Base-by-base conservation (phyloP, 768 basidiomycete species). In the Mrakia hoshinonis region DNA sequence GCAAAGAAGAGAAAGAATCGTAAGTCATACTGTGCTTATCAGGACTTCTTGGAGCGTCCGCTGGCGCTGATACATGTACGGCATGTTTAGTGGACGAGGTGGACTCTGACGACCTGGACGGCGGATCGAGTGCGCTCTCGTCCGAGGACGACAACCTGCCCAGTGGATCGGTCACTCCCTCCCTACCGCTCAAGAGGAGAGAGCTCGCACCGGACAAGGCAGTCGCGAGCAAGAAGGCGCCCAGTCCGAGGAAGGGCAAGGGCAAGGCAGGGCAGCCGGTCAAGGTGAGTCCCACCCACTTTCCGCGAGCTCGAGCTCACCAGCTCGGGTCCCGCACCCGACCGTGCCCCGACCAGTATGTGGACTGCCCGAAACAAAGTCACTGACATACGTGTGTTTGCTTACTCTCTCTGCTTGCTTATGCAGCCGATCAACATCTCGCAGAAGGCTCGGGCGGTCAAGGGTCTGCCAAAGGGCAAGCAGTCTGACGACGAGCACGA, bases 401-500 rank as follows among this genome's bases (percentile, higher is more conserved):
- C n/a, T n/a, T n/a, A n/a, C n/a, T n/a, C n/a, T n/a, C n/a, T n/a
- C n/a, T n/a, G n/a, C n/a, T n/a, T n/a, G n/a, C n/a, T n/a, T n/a
- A n/a, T n/a, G n/a, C 26, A 68, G 67, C 67, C 67, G n/a, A 43
- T 68, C 54, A 61, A 68, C 39, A 9, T 68, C 54, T 68, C 67
- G 10, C 54, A 68, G 34, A 68, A 34, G 22, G n/a, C 39, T 46
- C 54, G 67, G 22, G 31, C 54, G 11, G 54, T 68, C 39, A 43
- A 47, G 46, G 43, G 39, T 10, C 67, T 68, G 6, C 67, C 67
- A 39, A 58, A 68, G 24, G 54, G 55, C 5, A 46, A 58, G 20
- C 22, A 46, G 5, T 52, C 58, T 38, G 47, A 58, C 55, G 43
- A 47, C 26, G 67, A 68, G 13, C 54, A 68, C 0, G 67, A 68